A percentile compares a stretch with the other conserved stretches of the same genome.
phyloP scores from a whole-genome alignment of 345 rosid species.

The Linum tenue region DNA sequence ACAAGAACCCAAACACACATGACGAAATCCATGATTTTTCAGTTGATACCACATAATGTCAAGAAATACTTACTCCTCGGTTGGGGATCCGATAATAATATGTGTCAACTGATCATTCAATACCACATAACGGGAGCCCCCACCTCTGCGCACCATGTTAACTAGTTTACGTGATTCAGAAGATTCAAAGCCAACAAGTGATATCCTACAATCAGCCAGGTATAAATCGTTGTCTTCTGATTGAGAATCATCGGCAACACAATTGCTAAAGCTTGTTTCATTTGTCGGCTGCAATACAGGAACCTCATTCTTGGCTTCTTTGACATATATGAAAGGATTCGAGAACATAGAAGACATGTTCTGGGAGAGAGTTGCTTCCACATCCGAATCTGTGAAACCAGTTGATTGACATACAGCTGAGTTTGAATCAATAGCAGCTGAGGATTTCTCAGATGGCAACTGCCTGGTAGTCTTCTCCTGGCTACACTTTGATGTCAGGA shows the following conservation, averaged over 20 bases:
- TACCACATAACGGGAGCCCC: conserved; percentile 66
- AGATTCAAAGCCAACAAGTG: conserved; percentile 78
- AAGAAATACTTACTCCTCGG: conserved; percentile 64
- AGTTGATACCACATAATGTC: not conserved
- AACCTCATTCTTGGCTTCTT: conserved; percentile 34
- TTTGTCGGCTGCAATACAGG: conserved; percentile 25
- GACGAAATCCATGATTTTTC: conserved; percentile 11
- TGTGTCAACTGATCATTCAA: conserved; percentile 73
- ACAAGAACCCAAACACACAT: not conserved
- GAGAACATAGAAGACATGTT: conserved; percentile 39
- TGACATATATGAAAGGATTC: conserved; percentile 32
- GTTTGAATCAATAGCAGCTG: conserved; percentile 37
- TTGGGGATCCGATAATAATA: conserved; percentile 71
- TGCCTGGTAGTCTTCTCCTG: conserved; percentile 36
- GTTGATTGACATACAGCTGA: conserved; percentile 28
- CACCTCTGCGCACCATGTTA: conserved; percentile 67
- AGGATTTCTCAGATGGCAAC: conserved; percentile 26
- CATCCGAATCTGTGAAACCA: conserved; percentile 47
- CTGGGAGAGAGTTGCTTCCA: conserved; percentile 74
- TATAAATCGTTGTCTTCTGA: conserved; percentile 74
- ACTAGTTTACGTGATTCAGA: conserved; percentile 71
- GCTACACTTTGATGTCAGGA: conserved; percentile 33
- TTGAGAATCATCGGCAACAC: conserved; percentile 71
- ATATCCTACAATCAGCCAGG: conserved; percentile 77
- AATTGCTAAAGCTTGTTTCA: conserved; percentile 39